Percentiles rank a stretch among this genome's conserved stretches.
These are phyloP conservation scores for Cystobasidium slooffiae DNA, from an alignment of 1,284 basidiomycete species.

Conservation along the genomic window DNA sequence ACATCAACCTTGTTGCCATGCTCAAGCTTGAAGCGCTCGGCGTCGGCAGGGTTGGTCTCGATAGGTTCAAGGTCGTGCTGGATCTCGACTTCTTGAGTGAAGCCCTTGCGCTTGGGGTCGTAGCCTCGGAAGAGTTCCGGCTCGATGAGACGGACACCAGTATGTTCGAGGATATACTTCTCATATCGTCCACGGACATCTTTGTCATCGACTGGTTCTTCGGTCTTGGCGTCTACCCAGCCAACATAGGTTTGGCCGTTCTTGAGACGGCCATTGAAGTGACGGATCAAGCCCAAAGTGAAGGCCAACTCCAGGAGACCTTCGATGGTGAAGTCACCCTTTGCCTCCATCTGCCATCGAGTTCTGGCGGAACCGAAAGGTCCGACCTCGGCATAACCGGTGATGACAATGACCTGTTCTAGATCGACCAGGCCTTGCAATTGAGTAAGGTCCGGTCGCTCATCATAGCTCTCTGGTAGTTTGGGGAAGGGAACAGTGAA, in stretches of 20 bases:
- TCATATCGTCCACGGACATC: constrained; percentile 92
- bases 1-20: constrained; percentile 96
- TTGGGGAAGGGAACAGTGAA: constrained; percentile 92
- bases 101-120: constrained; percentile 94
- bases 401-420: constrained; percentile 92
- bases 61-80: constrained; percentile 95
- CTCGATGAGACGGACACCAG: constrained; percentile 95
- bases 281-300: constrained; percentile 98
- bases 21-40: constrained; percentile 92
- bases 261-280: constrained; percentile 95
- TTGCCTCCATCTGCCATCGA: constrained; percentile 99
- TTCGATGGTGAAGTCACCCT: constrained; percentile 91
- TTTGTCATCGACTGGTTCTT: constrained; percentile 97
- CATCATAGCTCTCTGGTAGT: constrained; percentile 63
- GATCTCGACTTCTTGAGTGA: constrained; percentile 96
- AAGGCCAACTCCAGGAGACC: constrained; percentile 99
- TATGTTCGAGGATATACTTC: constrained; percentile 86
- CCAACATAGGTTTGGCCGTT: constrained; percentile 90
- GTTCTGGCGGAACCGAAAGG: constrained; percentile 98
- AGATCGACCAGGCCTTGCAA: constrained; percentile 87
- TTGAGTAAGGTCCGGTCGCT: constrained; percentile 72
- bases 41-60: constrained; percentile 88
- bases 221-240: constrained; percentile 95
- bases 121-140: constrained; percentile 97
- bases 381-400: constrained; percentile 97